phyloP scores from a whole-genome alignment of 2,329 filamentous ascomycete genomes.

The Aschersonia sp. region DNA sequence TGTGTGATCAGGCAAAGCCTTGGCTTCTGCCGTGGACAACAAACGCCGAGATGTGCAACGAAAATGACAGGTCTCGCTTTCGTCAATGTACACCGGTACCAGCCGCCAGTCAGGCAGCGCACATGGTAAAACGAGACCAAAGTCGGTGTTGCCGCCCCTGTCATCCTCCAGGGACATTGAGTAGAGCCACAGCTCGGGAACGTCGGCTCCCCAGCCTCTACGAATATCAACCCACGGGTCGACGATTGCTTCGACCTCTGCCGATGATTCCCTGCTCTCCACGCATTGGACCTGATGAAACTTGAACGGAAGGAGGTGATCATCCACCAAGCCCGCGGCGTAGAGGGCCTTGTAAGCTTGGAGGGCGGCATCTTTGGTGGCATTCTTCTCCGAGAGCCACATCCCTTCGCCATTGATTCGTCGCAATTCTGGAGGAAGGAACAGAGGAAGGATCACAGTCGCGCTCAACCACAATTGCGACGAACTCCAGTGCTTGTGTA shows the following conservation, averaged over 20 bases:
- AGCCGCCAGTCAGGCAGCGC: slow-evolving; percentile 20
- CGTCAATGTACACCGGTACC: slow-evolving; percentile 26
- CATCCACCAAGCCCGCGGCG: slow-evolving; percentile 55
- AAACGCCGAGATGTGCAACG: slow-evolving; percentile 7
- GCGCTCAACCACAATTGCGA: slow-evolving; percentile 27
- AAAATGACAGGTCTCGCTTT: slow-evolving; percentile 18
- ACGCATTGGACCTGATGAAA: slow-evolving; percentile 24
- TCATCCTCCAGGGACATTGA: slow-evolving; percentile 20
- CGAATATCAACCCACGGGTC: slow-evolving; percentile 33
- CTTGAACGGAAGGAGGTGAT: slow-evolving; percentile 56
- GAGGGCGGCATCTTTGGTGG: slow-evolving; percentile 70
- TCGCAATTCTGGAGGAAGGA: slow-evolving; percentile 36
- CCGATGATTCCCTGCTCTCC: slow-evolving; percentile 19
- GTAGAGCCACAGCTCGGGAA: slow-evolving; percentile 10
- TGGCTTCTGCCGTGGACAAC: slow-evolving; percentile 8
- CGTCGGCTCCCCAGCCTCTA: slow-evolving; percentile 21
- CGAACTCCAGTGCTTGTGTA: slow-evolving; percentile 22
- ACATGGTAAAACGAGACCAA: slow-evolving; percentile 29
- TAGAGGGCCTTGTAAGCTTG: slow-evolving; percentile 62
- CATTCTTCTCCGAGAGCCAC: slow-evolving; percentile 62
- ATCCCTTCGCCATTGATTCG: slow-evolving; percentile 9
- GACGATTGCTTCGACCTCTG: slow-evolving; percentile 21
- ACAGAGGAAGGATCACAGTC: slow-evolving; percentile 55
- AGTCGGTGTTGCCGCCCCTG: slow-evolving; percentile 13
- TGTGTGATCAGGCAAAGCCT: slow-evolving; percentile 24